phyloP scores from a whole-genome alignment of 73 alveolate species.

The Tetrahymena malaccensis region DNA sequence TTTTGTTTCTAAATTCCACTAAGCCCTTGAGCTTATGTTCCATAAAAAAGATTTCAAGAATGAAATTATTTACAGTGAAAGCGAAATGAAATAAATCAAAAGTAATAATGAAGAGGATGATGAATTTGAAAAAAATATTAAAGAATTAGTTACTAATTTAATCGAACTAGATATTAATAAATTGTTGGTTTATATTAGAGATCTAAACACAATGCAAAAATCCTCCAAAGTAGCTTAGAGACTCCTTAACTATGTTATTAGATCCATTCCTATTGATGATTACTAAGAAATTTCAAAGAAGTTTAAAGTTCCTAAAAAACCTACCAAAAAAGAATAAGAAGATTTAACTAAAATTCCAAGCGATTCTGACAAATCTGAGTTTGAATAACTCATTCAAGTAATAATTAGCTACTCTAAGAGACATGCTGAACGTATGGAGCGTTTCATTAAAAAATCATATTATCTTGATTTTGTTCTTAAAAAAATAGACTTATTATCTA shows the following conservation, averaged over 20 bases:
- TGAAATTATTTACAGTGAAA: neutral
- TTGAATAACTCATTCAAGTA: neutral
- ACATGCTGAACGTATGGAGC: neutral
- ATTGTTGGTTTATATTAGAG: neutral
- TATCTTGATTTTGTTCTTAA: neutral
- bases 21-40: slow-evolving; percentile 59
- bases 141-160: neutral
- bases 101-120: neutral
- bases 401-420: neutral
- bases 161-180: neutral
- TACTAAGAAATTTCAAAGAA: neutral
- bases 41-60: neutral
- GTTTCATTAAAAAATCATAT: neutral
- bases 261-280: neutral
- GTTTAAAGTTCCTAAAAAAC: neutral
- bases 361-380: neutral
- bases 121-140: neutral
- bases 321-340: neutral
- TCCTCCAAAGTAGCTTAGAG: neutral
- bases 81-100: neutral
- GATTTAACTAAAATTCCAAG: neutral
- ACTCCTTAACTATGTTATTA: neutral
- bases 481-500: neutral
- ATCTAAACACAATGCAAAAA: neutral
- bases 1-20: slow-evolving; percentile 63